These are phyloP conservation scores for Bretschneidera sinensis DNA, from an alignment of 345 rosid species.

Conservation along the genomic window DNA sequence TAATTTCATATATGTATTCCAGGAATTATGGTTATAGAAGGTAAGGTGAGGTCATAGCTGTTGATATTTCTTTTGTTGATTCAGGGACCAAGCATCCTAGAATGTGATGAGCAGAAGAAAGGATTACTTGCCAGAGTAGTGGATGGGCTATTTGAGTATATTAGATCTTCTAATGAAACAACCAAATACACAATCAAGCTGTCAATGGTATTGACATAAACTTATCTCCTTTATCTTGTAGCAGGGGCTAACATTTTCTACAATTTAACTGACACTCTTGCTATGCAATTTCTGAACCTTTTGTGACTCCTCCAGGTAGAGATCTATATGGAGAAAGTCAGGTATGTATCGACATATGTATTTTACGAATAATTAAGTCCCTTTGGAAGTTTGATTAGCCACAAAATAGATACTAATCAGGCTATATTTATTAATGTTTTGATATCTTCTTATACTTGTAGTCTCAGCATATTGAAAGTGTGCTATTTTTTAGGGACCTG, in stretches of 20 bases:
- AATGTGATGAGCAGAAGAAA: constrained; percentile 48
- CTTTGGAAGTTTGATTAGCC: neutral
- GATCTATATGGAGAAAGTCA: constrained; percentile 95
- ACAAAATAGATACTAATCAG: too few relatives aligned
- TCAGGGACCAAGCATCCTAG: constrained; percentile 64
- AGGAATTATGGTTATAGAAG: constrained; percentile 1
- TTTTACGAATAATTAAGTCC: neutral
- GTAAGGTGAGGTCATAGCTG: neutral
- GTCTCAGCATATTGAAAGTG: neutral
- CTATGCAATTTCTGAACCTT: neutral
- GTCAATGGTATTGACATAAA: constrained; percentile 59
- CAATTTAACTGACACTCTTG: neutral
- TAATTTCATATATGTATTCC: neutral
- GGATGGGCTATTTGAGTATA: constrained; percentile 55
- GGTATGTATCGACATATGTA: constrained; percentile 34
- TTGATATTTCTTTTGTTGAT: constrained; percentile 10
- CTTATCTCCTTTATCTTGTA: constrained; percentile 3
- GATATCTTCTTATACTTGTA: neutral
- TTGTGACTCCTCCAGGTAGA: constrained; percentile 21
- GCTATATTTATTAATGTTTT: neutral
- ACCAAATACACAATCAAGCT: constrained; percentile 49
- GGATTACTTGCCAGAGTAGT: constrained; percentile 76
- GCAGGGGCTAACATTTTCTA: neutral
- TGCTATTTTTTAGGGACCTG: constrained; percentile 54
- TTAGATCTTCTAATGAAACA: constrained; percentile 39